Evolutionary conservation across 176 grass and related monocot genomes (phyloP).

Genomic region (Eragrostis curvula): DNA sequence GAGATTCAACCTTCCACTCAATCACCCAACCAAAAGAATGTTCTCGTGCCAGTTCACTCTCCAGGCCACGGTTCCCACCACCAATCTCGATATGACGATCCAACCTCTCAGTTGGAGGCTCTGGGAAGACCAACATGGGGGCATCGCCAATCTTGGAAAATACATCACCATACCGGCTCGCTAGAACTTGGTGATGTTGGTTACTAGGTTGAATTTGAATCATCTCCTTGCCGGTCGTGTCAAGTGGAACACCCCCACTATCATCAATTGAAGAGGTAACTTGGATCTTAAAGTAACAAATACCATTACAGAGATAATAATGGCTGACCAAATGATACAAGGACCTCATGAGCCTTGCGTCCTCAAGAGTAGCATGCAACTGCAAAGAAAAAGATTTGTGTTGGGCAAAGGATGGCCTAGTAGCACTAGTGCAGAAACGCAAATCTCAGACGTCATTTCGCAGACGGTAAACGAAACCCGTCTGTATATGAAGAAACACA

Average conservation of each 20-base stretch:
- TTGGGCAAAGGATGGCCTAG: too few species aligned
- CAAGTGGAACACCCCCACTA: not conserved
- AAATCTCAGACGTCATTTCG: too few species aligned
- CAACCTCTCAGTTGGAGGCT: not conserved
- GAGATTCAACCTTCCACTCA: accelerated
- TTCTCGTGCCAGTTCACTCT: not conserved
- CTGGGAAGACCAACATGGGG: not conserved
- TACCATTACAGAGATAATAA: too few species aligned
- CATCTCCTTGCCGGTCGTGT: not conserved
- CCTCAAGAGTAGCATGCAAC: too few species aligned
- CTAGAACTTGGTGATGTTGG: too few species aligned
- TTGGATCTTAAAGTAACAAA: not conserved
- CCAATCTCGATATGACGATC: not conserved
- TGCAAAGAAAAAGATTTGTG: too few species aligned
- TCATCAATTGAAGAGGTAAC: not conserved
- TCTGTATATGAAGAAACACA: too few species aligned
- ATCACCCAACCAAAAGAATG: accelerated
- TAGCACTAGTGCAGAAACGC: too few species aligned
- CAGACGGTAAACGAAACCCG: too few species aligned
- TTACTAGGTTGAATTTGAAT: not conserved
- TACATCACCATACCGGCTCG: not conserved
- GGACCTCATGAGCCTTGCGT: constrained; percentile 5
- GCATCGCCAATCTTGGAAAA: not conserved
- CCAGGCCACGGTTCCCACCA: not conserved
- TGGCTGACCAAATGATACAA: too few species aligned